These are phyloP conservation scores for Fusarium goolgardi DNA, from an alignment of 2,329 filamentous ascomycete genomes.

Conservation along the genomic window DNA sequence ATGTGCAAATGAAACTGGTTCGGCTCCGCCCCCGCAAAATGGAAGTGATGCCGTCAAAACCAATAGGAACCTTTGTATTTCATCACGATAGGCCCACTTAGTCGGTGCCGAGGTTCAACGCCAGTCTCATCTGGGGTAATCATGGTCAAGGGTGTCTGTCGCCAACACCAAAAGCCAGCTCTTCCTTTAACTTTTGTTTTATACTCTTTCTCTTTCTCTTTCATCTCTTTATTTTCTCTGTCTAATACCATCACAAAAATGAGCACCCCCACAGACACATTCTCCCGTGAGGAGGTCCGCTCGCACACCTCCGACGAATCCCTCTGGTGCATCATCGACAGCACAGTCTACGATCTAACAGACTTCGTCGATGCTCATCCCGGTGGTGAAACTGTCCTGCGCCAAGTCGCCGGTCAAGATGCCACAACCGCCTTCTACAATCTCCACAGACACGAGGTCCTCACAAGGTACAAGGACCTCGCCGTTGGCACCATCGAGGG, in stretches of 20 bases:
- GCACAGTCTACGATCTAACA: slow-evolving; percentile 86
- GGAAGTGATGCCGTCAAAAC: slow-evolving; percentile 28
- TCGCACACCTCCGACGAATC: slow-evolving; percentile 81
- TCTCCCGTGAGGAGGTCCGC: slow-evolving; percentile 74
- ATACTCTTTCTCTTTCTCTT: not conserved
- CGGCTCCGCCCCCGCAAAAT: slow-evolving; percentile 43
- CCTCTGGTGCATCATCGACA: slow-evolving; percentile 86
- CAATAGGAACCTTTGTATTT: slow-evolving; percentile 34
- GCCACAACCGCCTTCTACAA: slow-evolving; percentile 90
- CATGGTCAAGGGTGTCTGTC: slow-evolving; percentile 10
- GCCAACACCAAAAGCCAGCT: slow-evolving; percentile 5
- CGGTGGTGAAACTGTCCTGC: slow-evolving; percentile 81
- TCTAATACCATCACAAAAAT: slow-evolving; percentile 9
- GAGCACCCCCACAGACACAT: slow-evolving; percentile 60
- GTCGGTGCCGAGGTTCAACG: slow-evolving; percentile 41
- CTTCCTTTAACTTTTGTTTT: not conserved
- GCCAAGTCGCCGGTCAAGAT: slow-evolving; percentile 83
- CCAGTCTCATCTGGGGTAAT: slow-evolving; percentile 29
- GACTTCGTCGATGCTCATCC: slow-evolving; percentile 90
- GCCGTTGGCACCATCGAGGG: slow-evolving; percentile 80
- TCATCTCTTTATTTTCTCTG: not conserved
- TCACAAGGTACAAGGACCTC: slow-evolving; percentile 80
- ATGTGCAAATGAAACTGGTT: slow-evolving; percentile 26
- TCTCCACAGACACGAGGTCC: slow-evolving; percentile 89
- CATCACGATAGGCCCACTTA: slow-evolving; percentile 32